A percentile compares a stretch with the other conserved stretches of the same genome.
phyloP scores from a whole-genome alignment of 768 basidiomycete species.

The Candolleomyces aberdarensis region DNA sequence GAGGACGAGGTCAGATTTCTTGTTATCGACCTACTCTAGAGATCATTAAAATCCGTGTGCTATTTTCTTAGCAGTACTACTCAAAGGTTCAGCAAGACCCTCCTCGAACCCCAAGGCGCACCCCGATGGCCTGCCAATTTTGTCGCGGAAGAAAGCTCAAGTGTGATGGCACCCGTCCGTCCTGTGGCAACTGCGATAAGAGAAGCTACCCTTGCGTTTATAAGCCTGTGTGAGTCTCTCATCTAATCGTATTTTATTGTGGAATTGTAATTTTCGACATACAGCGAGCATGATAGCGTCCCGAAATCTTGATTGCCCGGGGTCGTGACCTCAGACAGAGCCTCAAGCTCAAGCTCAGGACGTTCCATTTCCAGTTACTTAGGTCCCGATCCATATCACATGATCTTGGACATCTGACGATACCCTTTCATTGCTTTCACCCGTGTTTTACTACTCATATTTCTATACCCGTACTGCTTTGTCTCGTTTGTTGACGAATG shows the following conservation, averaged over 20 bases:
- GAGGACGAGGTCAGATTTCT: background rate
- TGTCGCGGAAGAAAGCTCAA: constrained; percentile 52
- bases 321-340: too few relatives aligned
- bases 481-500: background rate
- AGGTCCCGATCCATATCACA: background rate
- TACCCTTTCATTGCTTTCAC: background rate
- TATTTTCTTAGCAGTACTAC: background rate
- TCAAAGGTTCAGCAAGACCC: constrained; percentile 13
- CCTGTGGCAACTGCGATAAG: constrained; percentile 63
- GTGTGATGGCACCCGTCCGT: constrained; percentile 63
- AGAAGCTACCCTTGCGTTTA: constrained; percentile 59
- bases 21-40: too few relatives aligned
- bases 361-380: background rate
- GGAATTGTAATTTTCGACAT: too few relatives aligned
- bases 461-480: background rate
- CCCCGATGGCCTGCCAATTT: constrained; percentile 72
- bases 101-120: constrained; percentile 38
- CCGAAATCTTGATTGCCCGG: constrained; percentile 6
- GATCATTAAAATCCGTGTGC: too few relatives aligned
- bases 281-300: background rate
- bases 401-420: background rate
- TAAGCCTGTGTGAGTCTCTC: constrained; percentile 56
- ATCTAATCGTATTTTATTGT: background rate
- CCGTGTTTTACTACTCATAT: background rate
- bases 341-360: background rate